Conservation (phyloP, 1,284 basidiomycete species). For the Puccinia hordei region DNA sequence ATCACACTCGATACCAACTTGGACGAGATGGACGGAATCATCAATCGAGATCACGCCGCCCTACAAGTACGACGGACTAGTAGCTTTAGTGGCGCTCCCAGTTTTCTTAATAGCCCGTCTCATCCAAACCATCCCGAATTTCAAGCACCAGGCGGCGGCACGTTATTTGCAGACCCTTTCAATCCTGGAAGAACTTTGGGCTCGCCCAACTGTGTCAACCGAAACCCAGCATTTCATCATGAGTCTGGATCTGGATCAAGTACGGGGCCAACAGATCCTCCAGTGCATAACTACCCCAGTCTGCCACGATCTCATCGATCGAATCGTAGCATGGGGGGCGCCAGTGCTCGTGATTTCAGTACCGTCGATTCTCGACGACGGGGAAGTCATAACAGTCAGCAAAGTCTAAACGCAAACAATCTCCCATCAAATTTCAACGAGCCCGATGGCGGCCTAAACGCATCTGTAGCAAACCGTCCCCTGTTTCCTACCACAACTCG, state of each 20-base stretch:
- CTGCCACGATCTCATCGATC: slow-evolving; percentile 6
- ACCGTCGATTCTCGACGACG: not conserved
- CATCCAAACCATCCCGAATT: slow-evolving; percentile 2
- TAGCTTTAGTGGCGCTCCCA: slow-evolving; percentile 54
- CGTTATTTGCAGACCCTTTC: slow-evolving; percentile 49
- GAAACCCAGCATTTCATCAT: not conserved
- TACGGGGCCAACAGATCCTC: slow-evolving; percentile 10
- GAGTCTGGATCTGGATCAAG: not conserved
- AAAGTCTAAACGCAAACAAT: not conserved
- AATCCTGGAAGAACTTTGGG: slow-evolving; percentile 46
- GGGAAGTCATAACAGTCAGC: slow-evolving; percentile 28
- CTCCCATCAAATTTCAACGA: slow-evolving; percentile 7
- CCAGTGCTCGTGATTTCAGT: not conserved
- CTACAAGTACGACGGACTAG: slow-evolving; percentile 35
- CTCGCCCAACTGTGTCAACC: slow-evolving; percentile 10
- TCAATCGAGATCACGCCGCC: slow-evolving; percentile 63
- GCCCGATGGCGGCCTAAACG: not conserved
- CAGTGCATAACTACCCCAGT: not conserved
- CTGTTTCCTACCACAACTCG: not conserved
- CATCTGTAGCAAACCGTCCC: not conserved
- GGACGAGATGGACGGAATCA: slow-evolving; percentile 79
- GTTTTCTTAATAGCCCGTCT: slow-evolving; percentile 30
- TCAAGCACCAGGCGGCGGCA: slow-evolving; percentile 10
- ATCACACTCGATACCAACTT: slow-evolving; percentile 74
- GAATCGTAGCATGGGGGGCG: slow-evolving; percentile 22